Base-by-base conservation (phyloP, 768 basidiomycete genomes). In the Boletus tomentosulus region DNA sequence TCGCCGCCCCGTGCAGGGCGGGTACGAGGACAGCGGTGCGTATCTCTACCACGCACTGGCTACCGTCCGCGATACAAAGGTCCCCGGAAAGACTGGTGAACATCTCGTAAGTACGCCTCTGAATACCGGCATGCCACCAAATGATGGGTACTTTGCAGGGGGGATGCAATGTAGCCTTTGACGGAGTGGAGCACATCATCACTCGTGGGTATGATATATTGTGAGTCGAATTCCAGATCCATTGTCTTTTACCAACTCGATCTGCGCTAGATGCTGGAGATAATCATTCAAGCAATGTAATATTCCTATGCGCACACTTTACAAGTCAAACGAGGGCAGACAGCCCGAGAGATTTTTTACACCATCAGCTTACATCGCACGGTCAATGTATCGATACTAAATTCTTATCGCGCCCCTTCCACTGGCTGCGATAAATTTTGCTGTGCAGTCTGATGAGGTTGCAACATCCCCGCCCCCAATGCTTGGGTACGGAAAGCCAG, bases 401-500 rank as follows among this genome's bases (percentile, higher is more conserved):
- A 28, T 35, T 11, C 60, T 57, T 19, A 68, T 46, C 66, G 58
- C 50, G 66, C 61, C 10, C 61, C 68, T 35, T 70, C 69, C 0
- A 69, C 64, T 4, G 68, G 61, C 34, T 68, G 68, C 24, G 66
- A 50, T 47, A 70, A 55, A 53, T 51, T 71, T 52, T 71, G 67
- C 9, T 67, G 70, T 48, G 57, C 56, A 22, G 60, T 43, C 34
- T 70, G 70, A 6, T 68, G 63, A 37, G 68, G 59, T 48, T 76
- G 72, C 49, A 73, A 63, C 75, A 87, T 84, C 11, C 93, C 91
- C 15, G 88, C 87, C 1, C 92, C 89, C 48, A 97, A 71, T 1
- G 90, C 93, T 66, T 94, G 92, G 0, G 93, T 93, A 51, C 95
- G 85, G 71, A 97, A 83, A 0, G 92, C 85, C 54, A 98, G 76